phyloP scores from a whole-genome alignment of 2,329 filamentous ascomycete genomes.

The Pseudocercospora ulei region DNA sequence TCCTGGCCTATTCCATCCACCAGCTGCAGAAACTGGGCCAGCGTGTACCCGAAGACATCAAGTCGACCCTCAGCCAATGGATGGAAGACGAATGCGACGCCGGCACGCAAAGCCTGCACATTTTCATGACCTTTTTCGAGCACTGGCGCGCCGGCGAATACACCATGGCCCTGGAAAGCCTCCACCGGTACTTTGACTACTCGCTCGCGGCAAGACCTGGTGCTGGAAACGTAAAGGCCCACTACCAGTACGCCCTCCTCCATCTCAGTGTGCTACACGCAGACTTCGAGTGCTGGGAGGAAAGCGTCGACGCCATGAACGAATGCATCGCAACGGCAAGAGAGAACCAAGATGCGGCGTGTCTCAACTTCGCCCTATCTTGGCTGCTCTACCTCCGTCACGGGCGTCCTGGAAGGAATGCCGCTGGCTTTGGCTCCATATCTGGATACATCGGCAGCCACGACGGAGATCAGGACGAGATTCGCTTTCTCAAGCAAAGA shows the following conservation, averaged over 20 bases:
- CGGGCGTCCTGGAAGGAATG: constrained; percentile 54
- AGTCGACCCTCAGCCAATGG: constrained; percentile 52
- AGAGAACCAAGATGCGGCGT: constrained; percentile 84
- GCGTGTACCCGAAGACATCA: constrained; percentile 65
- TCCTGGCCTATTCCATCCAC: constrained; percentile 81
- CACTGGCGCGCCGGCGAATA: constrained; percentile 88
- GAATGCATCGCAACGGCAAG: constrained; percentile 87
- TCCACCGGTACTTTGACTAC: constrained; percentile 95
- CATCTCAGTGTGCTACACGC: constrained; percentile 89
- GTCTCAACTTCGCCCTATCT: constrained; percentile 87
- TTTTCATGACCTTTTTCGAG: constrained; percentile 58
- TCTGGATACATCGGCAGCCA: constrained; percentile 26
- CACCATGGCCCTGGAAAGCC: constrained; percentile 74
- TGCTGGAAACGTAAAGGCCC: constrained; percentile 38
- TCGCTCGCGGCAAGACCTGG: constrained; percentile 41
- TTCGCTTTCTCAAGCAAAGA: constrained; percentile 74
- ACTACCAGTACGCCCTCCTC: constrained; percentile 90
- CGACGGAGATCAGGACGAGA: constrained; percentile 58
- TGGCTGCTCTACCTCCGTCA: constrained; percentile 95
- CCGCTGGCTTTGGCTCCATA: constrained; percentile 21
- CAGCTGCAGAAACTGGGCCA: constrained; percentile 75
- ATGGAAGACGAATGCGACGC: constrained; percentile 25
- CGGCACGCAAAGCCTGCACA: constrained; percentile 28
- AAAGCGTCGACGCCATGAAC: constrained; percentile 87
- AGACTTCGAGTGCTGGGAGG: constrained; percentile 83